phyloP scores from a whole-genome alignment of 2,329 filamentous ascomycete genomes.

The Chrysoporthe austroafricana region DNA sequence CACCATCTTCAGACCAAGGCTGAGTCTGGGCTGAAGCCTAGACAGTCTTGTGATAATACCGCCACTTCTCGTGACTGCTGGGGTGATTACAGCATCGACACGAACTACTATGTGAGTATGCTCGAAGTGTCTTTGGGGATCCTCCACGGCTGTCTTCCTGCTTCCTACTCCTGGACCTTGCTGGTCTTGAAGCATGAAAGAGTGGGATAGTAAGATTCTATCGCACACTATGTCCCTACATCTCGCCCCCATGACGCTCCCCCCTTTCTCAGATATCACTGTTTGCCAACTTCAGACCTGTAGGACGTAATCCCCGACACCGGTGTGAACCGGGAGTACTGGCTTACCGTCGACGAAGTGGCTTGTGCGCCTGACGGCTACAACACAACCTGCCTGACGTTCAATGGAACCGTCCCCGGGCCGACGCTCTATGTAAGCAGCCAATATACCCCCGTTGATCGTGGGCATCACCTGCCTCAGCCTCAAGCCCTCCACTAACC shows the following conservation, averaged over 20 bases:
- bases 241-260: too few species aligned
- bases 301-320: slow-evolving; percentile 34
- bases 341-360: slow-evolving; percentile 32
- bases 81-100: slow-evolving; percentile 38
- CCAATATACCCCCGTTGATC: slow-evolving; percentile 23
- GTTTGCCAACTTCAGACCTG: background rate
- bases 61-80: slow-evolving; percentile 36
- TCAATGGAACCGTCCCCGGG: slow-evolving; percentile 41
- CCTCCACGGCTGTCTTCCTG: background rate
- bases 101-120: slow-evolving; percentile 34
- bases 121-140: too few species aligned
- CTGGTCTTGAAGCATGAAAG: background rate
- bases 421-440: slow-evolving; percentile 34
- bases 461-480: slow-evolving; percentile 31
- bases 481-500: slow-evolving; percentile 31
- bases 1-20: background rate
- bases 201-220: too few species aligned
- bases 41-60: slow-evolving; percentile 31
- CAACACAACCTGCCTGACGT: slow-evolving; percentile 33
- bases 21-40: slow-evolving; percentile 15
- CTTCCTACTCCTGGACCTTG: background rate
- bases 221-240: too few species aligned
- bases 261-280: too few species aligned
- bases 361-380: slow-evolving; percentile 34
- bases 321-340: slow-evolving; percentile 32